Evolutionary conservation across 2,329 filamentous ascomycete species (phyloP).

Genomic region (Arthrobotrys conoides): DNA sequence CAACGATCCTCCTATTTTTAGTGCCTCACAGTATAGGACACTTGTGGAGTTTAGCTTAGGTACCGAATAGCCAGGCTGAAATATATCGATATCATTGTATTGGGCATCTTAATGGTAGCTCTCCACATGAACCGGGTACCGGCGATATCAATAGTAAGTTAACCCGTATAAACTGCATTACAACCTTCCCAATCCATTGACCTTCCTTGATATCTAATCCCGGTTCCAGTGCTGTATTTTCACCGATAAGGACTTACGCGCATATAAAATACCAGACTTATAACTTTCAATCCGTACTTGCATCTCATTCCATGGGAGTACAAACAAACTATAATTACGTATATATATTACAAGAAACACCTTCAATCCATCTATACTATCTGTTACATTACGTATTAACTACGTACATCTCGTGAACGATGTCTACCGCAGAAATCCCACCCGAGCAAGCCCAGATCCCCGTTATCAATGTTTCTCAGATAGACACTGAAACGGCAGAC

Average conservation of each 20-base stretch:
- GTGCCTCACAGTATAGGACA: background rate
- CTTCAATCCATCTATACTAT: no score
- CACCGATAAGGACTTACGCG: slow-evolving; percentile 7
- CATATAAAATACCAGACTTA: no score
- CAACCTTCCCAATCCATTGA: slow-evolving; percentile 30
- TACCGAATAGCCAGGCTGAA: background rate
- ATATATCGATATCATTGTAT: background rate
- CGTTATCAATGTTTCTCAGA: slow-evolving; percentile 82
- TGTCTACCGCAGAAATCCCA: slow-evolving; percentile 43
- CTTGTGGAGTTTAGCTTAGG: no score
- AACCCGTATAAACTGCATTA: background rate
- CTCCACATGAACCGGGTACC: background rate
- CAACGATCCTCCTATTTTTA: background rate
- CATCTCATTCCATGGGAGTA: no score
- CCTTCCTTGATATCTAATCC: slow-evolving; percentile 5
- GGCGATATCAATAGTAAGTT: background rate
- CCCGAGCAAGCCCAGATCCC: slow-evolving; percentile 72
- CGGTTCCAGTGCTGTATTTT: slow-evolving; percentile 14
- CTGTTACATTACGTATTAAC: no score
- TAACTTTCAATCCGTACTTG: background rate
- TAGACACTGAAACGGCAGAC: slow-evolving; percentile 73
- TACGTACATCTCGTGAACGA: background rate
- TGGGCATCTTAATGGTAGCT: background rate
- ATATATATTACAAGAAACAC: no score
- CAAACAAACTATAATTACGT: no score